phyloP scores from a whole-genome alignment of 345 rosid species.

The Garcia nutans region DNA sequence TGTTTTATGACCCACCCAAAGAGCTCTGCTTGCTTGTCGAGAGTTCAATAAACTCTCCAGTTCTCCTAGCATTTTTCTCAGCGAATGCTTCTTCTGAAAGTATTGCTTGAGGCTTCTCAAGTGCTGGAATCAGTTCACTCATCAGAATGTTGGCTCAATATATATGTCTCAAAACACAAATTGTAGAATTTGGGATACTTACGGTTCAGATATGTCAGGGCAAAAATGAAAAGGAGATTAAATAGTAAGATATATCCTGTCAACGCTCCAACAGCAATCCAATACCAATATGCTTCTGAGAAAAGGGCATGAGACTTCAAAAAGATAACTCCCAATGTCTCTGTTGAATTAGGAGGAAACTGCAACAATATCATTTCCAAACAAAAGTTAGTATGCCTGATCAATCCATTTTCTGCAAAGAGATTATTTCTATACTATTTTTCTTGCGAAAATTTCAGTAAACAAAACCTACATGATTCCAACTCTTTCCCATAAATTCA shows the following conservation, averaged over 20 bases:
- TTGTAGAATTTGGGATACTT: constrained; percentile 27
- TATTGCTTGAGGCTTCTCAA: constrained; percentile 58
- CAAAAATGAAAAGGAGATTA: constrained; percentile 66
- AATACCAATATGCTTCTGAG: constrained; percentile 76
- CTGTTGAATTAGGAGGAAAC: constrained; percentile 55
- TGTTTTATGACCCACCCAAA: constrained; percentile 29
- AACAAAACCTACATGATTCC: constrained; percentile 51
- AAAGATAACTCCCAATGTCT: constrained; percentile 63
- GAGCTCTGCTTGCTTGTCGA: constrained; percentile 29
- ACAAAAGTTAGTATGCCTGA: not conserved
- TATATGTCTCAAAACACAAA: constrained; percentile 1
- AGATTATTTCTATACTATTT: not conserved
- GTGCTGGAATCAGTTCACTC: constrained; percentile 41
- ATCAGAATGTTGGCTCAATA: constrained; percentile 16
- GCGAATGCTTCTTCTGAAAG: constrained; percentile 47
- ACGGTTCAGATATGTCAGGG: constrained; percentile 69
- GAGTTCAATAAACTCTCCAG: constrained; percentile 35
- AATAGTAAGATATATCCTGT: constrained; percentile 57
- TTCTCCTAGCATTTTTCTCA: constrained; percentile 38
- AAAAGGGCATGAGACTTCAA: constrained; percentile 68
- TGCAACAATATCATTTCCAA: constrained; percentile 25
- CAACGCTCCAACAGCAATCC: constrained; percentile 74
- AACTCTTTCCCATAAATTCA: constrained; percentile 58
- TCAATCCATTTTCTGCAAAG: not conserved
- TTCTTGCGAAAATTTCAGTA: not conserved